Conservation (phyloP, 2,329 filamentous ascomycete species). For the Dactylonectria macrodidyma region DNA sequence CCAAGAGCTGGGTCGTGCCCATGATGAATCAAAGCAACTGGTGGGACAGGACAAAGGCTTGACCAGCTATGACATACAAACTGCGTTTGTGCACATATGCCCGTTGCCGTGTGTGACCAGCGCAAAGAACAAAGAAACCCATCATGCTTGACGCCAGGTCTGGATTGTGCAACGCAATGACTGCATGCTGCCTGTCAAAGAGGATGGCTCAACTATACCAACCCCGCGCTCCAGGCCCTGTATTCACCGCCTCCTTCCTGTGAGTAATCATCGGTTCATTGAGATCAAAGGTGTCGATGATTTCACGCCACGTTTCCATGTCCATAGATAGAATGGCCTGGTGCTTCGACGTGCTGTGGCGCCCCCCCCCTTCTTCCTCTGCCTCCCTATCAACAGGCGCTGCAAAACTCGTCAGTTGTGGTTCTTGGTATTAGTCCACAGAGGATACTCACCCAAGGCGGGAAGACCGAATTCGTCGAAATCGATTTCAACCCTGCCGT, state of each 20-base stretch:
- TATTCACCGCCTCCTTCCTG: constrained; percentile 71
- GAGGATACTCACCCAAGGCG: constrained; percentile 77
- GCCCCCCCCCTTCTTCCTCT: constrained; percentile 61
- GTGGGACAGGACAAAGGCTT: constrained; percentile 7
- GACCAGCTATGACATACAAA: background rate
- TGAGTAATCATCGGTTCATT: constrained; percentile 88
- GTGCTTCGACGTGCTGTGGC: constrained; percentile 75
- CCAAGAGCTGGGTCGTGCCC: background rate
- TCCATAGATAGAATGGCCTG: constrained; percentile 93
- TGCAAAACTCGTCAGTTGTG: constrained; percentile 39
- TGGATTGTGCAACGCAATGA: background rate
- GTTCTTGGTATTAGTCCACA: background rate
- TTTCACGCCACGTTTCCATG: constrained; percentile 84
- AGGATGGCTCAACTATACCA: constrained; percentile 72
- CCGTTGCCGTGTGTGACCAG: background rate
- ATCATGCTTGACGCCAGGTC: background rate
- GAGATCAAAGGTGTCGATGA: constrained; percentile 84
- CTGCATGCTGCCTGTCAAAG: background rate
- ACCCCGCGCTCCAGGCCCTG: constrained; percentile 69
- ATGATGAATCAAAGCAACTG: background rate
- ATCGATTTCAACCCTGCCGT: constrained; percentile 83
- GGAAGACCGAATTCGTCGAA: constrained; percentile 82
- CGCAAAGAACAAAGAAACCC: background rate
- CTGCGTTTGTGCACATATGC: background rate
- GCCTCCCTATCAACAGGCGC: constrained; percentile 59